Evolutionary conservation across 768 basidiomycete genomes (phyloP).

Genomic region (Lactarius sp.): DNA sequence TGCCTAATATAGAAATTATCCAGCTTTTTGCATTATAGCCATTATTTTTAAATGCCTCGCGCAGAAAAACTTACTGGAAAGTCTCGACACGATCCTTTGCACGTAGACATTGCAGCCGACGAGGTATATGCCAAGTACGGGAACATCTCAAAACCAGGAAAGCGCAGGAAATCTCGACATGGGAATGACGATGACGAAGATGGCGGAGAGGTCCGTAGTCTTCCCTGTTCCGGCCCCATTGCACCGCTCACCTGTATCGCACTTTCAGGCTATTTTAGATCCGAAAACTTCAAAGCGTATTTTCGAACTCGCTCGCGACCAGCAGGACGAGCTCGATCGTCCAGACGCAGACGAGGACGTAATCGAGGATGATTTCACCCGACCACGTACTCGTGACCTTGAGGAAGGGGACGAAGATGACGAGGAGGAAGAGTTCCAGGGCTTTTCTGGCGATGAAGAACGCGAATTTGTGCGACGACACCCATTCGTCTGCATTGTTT

Average conservation of each 20-base stretch:
- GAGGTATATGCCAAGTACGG: conserved; percentile 75
- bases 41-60: conserved; percentile 53
- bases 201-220: conserved; percentile 33
- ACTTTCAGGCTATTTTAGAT: conserved; percentile 60
- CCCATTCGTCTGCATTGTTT: neutral
- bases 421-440: conserved; percentile 48
- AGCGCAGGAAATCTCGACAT: conserved; percentile 58
- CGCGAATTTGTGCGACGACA: conserved; percentile 49
- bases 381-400: conserved; percentile 27
- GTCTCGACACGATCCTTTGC: conserved; percentile 80
- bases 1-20: too few relatives aligned
- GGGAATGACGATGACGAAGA: conserved; percentile 46
- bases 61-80: conserved; percentile 48
- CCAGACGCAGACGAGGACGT: conserved; percentile 29
- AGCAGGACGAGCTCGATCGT: conserved; percentile 81
- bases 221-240: neutral
- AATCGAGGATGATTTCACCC: conserved; percentile 30
- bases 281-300: conserved; percentile 81
- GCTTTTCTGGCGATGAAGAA: conserved; percentile 37
- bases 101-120: conserved; percentile 78
- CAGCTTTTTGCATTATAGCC: too few relatives aligned
- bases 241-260: neutral
- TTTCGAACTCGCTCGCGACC: conserved; percentile 86
- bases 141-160: conserved; percentile 68
- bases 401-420: conserved; percentile 48